Evolutionary conservation across 2,329 filamentous ascomycete species (phyloP).

Genomic region (Colletotrichum lini): DNA sequence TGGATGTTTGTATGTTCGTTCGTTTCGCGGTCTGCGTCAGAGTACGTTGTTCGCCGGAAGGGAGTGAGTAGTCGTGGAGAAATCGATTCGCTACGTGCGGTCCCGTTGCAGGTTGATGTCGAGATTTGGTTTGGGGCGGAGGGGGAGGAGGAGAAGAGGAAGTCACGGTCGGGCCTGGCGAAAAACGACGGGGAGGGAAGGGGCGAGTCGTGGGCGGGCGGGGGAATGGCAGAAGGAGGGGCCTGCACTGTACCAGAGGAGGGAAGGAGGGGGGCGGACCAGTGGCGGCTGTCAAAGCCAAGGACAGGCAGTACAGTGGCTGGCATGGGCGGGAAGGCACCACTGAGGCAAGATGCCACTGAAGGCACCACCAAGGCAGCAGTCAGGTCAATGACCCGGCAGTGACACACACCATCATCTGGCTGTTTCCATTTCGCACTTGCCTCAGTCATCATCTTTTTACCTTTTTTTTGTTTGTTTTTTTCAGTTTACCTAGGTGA

Average conservation of each 20-base stretch:
- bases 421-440: not conserved
- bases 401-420: not conserved
- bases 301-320: not conserved
- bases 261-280: not conserved
- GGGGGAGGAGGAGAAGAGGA: constrained; percentile 42
- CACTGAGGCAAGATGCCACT: not conserved
- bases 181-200: constrained; percentile 46
- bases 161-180: constrained; percentile 45
- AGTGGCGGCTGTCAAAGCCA: not conserved
- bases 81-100: constrained; percentile 36
- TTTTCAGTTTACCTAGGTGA: too few species aligned
- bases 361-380: not conserved
- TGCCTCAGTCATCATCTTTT: not conserved
- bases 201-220: constrained; percentile 22
- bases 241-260: constrained; percentile 6
- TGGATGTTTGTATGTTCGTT: constrained; percentile 5
- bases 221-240: constrained; percentile 1
- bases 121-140: constrained; percentile 45
- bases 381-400: not conserved
- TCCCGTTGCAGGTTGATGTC: constrained; percentile 40
- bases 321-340: not conserved
- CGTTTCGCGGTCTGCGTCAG: constrained; percentile 24
- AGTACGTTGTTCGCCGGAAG: constrained; percentile 25
- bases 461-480: too few species aligned
- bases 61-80: constrained; percentile 32